Evolutionary conservation across 768 basidiomycete species (phyloP), one percentile per base, ranked within the genome.

Genomic region (Amanita rimosa): DNA sequence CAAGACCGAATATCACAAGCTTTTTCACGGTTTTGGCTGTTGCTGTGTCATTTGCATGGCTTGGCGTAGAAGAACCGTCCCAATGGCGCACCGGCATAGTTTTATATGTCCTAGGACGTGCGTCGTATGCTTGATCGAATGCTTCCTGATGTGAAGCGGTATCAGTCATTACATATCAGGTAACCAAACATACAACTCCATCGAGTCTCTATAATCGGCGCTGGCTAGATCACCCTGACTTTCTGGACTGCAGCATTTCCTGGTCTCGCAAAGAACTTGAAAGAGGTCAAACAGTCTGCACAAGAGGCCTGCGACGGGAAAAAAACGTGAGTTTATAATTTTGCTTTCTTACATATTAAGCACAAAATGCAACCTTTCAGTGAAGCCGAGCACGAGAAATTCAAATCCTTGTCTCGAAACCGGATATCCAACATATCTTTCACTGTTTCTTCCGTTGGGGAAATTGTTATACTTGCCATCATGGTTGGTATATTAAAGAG

Each of bases 221-320:
- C n/a, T 34, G 35, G 8, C 0, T 49, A 83, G 77, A 76, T 82
- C 48, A 68, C 81, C 26, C 61, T 87, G 48, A 87, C 85, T 0
- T 89, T 88, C 62, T 89, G 84, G 85, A 84, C 83, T 0, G 86
- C 86, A 10, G 85, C 86, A 10, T 87, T 89, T 59, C 84, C 85
- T 0, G 85, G 83, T 14, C 69, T 89, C 13, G 80, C 81, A 19
- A 72, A 77, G 7, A 75, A 87, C 59, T 71, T 86, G 22, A 79
- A 82, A 0, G 78, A 85, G 55, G 76, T 88, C n/a, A 69, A 74
- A 52, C 60, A 68, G 44, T 84, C 81, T 2, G 63, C 68, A 4
- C 50, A 48, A 3, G 61, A 71, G 42, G 67, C 65, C 2, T 61
- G 63, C 36, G 48, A 58, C 6, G 75, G 73, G 7, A 57, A 55